Percentiles rank a stretch among this genome's conserved stretches.
Evolutionary conservation across 208 protist genomes (phyloP).

Genomic region (Acanthamoeba royreba): DNA sequence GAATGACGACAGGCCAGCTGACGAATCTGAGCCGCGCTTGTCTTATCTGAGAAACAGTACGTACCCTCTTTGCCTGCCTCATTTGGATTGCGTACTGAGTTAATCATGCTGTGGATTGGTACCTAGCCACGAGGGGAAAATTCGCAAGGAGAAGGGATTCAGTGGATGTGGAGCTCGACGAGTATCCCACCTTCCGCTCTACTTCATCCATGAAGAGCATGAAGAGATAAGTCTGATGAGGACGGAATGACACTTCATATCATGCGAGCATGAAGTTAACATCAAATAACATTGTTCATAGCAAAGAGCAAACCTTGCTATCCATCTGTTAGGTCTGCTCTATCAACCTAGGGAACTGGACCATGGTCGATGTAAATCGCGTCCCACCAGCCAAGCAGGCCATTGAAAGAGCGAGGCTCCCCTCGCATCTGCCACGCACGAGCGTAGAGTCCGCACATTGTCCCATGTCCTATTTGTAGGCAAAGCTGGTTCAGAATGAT

Average conservation of each 20-base stretch:
- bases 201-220: not conserved
- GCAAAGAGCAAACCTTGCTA: too few relatives aligned
- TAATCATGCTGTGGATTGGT: not conserved
- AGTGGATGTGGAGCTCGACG: not conserved
- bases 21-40: not conserved
- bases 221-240: not conserved
- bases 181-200: not conserved
- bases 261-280: too few relatives aligned
- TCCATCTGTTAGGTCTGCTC: too few relatives aligned
- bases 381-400: not conserved
- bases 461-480: not conserved
- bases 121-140: not conserved
- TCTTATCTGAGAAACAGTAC: not conserved
- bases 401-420: not conserved
- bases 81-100: not conserved
- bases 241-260: not conserved
- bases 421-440: slow-evolving; percentile 10
- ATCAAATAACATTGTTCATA: too few relatives aligned
- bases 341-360: not conserved
- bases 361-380: not conserved
- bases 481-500: not conserved
- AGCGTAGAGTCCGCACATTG: not conserved
- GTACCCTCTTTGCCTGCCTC: not conserved
- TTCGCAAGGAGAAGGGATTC: not conserved
- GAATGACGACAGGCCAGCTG: not conserved